Percentiles rank a stretch among this genome's conserved stretches.
Conservation (phyloP, 2,329 filamentous ascomycete species). For the Aspergillus tamarii region DNA sequence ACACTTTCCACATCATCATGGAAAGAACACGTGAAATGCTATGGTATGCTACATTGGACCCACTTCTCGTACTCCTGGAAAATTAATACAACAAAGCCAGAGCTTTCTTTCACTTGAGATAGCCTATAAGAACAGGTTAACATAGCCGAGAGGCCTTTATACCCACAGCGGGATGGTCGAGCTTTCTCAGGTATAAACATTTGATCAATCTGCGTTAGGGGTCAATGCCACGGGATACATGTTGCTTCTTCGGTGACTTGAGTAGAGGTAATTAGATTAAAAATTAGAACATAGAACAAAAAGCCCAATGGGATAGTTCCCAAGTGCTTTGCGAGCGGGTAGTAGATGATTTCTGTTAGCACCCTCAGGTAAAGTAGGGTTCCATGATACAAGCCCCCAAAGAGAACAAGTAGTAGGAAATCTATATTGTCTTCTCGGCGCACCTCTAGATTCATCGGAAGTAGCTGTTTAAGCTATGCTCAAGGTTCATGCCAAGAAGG, state of each 20-base stretch:
- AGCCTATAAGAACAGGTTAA: not conserved
- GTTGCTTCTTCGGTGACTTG: not conserved
- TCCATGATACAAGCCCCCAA: not conserved
- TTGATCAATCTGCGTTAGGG: no score
- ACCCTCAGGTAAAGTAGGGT: not conserved
- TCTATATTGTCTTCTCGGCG: not conserved
- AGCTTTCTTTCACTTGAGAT: no score
- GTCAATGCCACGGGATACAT: no score
- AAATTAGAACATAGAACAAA: not conserved
- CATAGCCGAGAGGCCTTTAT: no score
- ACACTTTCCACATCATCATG: no score
- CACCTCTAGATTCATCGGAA: not conserved
- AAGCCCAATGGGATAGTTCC: not conserved
- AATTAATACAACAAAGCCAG: no score
- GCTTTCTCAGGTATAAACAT: no score
- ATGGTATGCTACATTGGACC: no score
- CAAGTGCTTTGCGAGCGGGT: not conserved
- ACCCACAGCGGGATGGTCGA: no score
- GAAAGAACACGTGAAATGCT: no score
- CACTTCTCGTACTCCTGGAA: no score
- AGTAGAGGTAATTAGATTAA: not conserved
- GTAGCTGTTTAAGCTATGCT: not conserved
- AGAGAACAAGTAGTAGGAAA: not conserved
- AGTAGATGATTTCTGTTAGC: not conserved
- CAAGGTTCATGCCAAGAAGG: not conserved